Conservation (phyloP, 2,329 filamentous ascomycete species). For the Trichoderma endophyticum region DNA sequence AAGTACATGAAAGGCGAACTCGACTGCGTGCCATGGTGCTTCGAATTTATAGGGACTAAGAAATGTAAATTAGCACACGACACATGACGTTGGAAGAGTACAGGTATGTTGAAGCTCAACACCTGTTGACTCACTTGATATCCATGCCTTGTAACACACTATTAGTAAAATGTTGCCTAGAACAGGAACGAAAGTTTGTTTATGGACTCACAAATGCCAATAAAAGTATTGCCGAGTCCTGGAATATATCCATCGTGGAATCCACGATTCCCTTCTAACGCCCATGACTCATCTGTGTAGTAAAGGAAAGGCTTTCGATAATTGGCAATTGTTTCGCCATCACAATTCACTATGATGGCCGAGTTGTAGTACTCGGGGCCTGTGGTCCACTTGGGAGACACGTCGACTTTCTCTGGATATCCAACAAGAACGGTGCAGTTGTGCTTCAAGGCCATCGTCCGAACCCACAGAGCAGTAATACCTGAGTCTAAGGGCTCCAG, state of each 20-base stretch:
- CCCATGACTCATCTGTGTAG: slow-evolving; percentile 60
- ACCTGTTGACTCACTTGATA: slow-evolving; percentile 47
- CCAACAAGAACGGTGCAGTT: slow-evolving; percentile 67
- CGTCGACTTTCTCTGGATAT: slow-evolving; percentile 68
- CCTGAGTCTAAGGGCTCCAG: slow-evolving; percentile 66
- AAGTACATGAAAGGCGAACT: slow-evolving; percentile 55
- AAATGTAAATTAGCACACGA: not conserved
- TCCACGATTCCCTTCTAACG: slow-evolving; percentile 49
- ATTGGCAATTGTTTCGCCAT: slow-evolving; percentile 58
- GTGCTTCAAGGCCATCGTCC: slow-evolving; percentile 61
- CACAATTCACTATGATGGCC: slow-evolving; percentile 50
- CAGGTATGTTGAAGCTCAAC: not conserved
- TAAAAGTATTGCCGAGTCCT: slow-evolving; percentile 49
- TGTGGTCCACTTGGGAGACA: slow-evolving; percentile 47
- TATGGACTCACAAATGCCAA: slow-evolving; percentile 49
- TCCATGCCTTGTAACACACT: slow-evolving; percentile 44
- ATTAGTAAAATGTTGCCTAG: not conserved
- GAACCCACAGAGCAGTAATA: slow-evolving; percentile 68
- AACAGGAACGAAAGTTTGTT: not conserved
- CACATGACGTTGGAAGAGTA: not conserved
- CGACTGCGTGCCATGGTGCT: slow-evolving; percentile 38
- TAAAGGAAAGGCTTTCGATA: slow-evolving; percentile 61
- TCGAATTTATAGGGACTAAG: slow-evolving; percentile 37
- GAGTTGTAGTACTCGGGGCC: slow-evolving; percentile 55
- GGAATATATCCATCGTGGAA: slow-evolving; percentile 47